Evolutionary conservation across 2,329 filamentous ascomycete species (phyloP), one percentile per base, ranked within the genome.

Genomic region (Arthrocladium fulminans): DNA sequence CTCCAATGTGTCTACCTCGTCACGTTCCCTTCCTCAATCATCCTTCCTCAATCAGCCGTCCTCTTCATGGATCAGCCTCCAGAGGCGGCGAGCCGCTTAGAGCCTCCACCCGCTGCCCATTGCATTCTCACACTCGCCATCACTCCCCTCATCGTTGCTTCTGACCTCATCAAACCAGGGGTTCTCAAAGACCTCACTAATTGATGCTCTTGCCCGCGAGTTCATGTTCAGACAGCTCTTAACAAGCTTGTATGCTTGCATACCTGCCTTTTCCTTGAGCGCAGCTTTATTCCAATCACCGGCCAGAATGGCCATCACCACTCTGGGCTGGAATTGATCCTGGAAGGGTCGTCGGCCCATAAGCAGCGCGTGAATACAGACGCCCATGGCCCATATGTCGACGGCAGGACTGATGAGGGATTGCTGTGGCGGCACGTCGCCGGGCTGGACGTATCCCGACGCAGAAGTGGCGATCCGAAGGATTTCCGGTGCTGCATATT

Each of bases 301-400:
- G 13, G 68, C 70, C 24, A 76, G 61, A 50, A 84, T 84, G 55
- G 78, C 75, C 51, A 73, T 71, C 48, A 74, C 73, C 3, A 81
- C 72, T 49, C 75, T 76, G 40, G 77, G 74, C 39, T 76, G 68
- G 53, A 84, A 76, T 0, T 72, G 62, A 55, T 82, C 76, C 42
- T 77, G 73, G 64, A 84, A 84, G 0, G 81, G 81, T 4, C 82
- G 68, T 3, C 72, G 72, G 13, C 79, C 80, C 0, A 78, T 79
- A 20, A 82, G 64, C 20, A 83, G 65, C 1, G 77, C 72, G 57
- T 76, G 84, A 2, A 81, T 67, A 9, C 81, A 74, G 7, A 83
- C 77, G 3, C 81, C 81, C 56, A 77, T 81, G 2, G 81, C 80
- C 81, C 81, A 84, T 2, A 84, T 71, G 58, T 84, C 81, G 19